Conservation (phyloP, 164 flowering plant species). For the Vitis rupestris region DNA sequence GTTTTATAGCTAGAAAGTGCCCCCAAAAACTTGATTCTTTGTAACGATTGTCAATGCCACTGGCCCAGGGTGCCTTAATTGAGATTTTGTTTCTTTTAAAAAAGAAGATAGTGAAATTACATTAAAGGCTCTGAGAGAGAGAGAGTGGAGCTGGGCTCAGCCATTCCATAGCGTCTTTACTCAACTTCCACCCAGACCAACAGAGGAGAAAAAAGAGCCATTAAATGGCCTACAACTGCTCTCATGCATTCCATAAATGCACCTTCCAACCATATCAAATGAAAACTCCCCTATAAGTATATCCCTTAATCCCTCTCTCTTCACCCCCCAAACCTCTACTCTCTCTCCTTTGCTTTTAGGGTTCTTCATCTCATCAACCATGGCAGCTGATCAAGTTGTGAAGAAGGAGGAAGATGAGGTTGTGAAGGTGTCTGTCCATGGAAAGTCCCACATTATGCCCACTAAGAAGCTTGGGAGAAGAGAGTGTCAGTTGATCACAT, state of each 20-base stretch:
- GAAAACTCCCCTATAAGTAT: constrained; percentile 13
- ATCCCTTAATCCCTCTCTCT: not conserved
- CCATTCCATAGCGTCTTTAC: too few species aligned
- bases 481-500: constrained; percentile 73
- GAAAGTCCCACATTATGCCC: constrained; percentile 52
- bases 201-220: not conserved
- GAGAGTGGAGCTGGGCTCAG: too few species aligned
- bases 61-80: too few species aligned
- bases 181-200: not conserved
- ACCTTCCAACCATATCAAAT: constrained; percentile 12
- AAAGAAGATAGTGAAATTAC: too few species aligned
- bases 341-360: not conserved
- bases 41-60: too few species aligned
- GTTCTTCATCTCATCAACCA: constrained; percentile 4
- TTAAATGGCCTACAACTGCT: constrained; percentile 24
- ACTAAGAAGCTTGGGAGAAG: constrained; percentile 43
- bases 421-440: constrained; percentile 39
- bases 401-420: constrained; percentile 13
- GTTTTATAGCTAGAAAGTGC: too few species aligned
- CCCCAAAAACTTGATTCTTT: too few species aligned
- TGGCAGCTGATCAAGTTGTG: constrained; percentile 19
- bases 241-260: constrained; percentile 23
- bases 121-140: too few species aligned
- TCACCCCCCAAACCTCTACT: not conserved
- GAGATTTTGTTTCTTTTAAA: too few species aligned